Evolutionary conservation across 2,329 filamentous ascomycete genomes (phyloP).

Genomic region (Seiridium unicorne): DNA sequence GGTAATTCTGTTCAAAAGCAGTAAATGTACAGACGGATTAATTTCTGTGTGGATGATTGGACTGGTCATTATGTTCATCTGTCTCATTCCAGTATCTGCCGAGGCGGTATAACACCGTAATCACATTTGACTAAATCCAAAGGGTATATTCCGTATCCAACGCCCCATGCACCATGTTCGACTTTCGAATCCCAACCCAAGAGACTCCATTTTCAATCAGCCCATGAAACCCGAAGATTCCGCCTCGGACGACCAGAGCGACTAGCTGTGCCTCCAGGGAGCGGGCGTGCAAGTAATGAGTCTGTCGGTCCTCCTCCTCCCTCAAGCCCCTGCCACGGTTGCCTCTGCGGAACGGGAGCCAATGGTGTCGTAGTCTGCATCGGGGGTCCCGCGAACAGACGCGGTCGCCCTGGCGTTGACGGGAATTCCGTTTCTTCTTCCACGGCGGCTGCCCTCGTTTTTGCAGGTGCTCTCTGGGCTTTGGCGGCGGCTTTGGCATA

Average conservation of each 20-base stretch:
- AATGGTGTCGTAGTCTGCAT: slow-evolving; percentile 29
- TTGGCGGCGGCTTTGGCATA: slow-evolving; percentile 24
- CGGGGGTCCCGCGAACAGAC: slow-evolving; percentile 23
- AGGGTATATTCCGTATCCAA: slow-evolving; percentile 3
- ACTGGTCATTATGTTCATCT: too few species aligned
- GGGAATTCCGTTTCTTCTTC: slow-evolving; percentile 17
- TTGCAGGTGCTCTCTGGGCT: slow-evolving; percentile 7
- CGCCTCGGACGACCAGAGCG: slow-evolving; percentile 18
- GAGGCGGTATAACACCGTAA: neutral
- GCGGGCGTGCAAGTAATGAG: slow-evolving; percentile 22
- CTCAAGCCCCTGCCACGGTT: slow-evolving; percentile 15
- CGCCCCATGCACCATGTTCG: neutral
- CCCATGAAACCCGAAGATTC: slow-evolving; percentile 31
- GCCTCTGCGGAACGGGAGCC: slow-evolving; percentile 24
- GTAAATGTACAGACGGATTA: too few species aligned
- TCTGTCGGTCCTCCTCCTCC: slow-evolving; percentile 11
- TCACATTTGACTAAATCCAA: neutral
- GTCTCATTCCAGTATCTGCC: too few species aligned
- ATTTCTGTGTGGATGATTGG: too few species aligned
- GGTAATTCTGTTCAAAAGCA: too few species aligned
- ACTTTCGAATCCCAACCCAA: neutral
- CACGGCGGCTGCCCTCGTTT: slow-evolving; percentile 17
- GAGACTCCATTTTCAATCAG: neutral
- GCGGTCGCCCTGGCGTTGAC: slow-evolving; percentile 29
- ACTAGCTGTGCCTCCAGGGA: slow-evolving; percentile 17